phyloP scores from a whole-genome alignment of 78 protist species.

The Dictyostelium intermedium region DNA sequence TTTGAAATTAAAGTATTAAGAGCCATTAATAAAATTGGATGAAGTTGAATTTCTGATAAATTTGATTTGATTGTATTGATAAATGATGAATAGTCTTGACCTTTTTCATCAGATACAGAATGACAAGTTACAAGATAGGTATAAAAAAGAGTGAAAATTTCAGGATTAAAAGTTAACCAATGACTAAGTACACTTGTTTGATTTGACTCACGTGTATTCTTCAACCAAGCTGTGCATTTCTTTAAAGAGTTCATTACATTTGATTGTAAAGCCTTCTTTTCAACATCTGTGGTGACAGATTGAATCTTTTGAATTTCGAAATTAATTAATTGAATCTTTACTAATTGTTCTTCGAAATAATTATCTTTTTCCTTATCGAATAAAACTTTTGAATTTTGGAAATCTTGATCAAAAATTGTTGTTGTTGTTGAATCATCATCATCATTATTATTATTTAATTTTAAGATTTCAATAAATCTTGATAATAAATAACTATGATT shows the following conservation, averaged over 20 bases:
- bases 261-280: neutral
- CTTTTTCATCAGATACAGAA: neutral
- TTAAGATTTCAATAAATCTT: neutral
- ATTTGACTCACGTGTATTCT: constrained; percentile 6
- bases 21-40: neutral
- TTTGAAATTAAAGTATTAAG: neutral
- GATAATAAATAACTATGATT: neutral
- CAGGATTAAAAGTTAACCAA: constrained; percentile 46
- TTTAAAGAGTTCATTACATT: neutral
- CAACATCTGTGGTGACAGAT: neutral
- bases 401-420: constrained; percentile 14
- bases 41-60: neutral
- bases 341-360: constrained; percentile 41
- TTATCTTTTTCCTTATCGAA: constrained; percentile 83
- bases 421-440: neutral
- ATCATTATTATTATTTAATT: neutral
- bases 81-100: neutral
- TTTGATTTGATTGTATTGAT: neutral
- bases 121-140: neutral
- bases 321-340: constrained; percentile 25
- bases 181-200: constrained; percentile 7
- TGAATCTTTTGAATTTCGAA: constrained; percentile 1
- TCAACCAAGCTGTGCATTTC: constrained; percentile 20
- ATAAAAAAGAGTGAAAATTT: constrained; percentile 30
- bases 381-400: constrained; percentile 31